phyloP scores from a whole-genome alignment of 2,329 filamentous ascomycete genomes.

The Neopestalotiopsis clavispora region DNA sequence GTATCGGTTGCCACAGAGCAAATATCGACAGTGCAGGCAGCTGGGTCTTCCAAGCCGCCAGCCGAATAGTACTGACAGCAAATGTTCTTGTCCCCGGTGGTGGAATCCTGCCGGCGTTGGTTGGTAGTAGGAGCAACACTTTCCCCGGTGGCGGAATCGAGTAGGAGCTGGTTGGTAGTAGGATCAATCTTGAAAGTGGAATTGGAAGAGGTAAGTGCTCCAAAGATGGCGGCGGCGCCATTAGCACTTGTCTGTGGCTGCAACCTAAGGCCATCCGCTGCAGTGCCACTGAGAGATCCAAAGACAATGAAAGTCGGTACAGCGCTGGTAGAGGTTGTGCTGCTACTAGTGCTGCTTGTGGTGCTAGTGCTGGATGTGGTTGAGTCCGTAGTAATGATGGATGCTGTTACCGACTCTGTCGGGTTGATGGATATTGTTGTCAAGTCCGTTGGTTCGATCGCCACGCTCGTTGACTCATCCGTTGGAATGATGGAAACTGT shows the following conservation, averaged over 20 bases:
- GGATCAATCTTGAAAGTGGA: not conserved
- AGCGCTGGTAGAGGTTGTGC: not conserved
- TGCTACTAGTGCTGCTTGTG: not conserved
- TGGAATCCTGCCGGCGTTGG: no score
- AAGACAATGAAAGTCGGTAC: not conserved
- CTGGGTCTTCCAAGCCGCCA: not conserved
- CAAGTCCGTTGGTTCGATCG: no score
- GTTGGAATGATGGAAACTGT: no score
- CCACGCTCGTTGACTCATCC: no score
- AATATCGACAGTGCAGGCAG: slow-evolving; percentile 2
- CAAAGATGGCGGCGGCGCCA: slow-evolving; percentile 1
- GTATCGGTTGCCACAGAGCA: not conserved
- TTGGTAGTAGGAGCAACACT: no score
- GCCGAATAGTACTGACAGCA: not conserved
- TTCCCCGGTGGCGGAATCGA: not conserved
- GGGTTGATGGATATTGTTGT: no score
- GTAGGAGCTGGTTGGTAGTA: not conserved
- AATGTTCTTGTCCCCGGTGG: slow-evolving; percentile 1
- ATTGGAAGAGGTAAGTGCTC: not conserved
- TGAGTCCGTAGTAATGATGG: no score
- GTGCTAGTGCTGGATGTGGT: not conserved
- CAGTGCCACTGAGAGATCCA: not conserved
- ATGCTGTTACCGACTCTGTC: no score
- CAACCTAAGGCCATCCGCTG: not conserved
- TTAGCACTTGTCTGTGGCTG: not conserved